Percentiles rank a stretch among this genome's conserved stretches.
Evolutionary conservation across 257 asterid species (phyloP).

Genomic region (Paraleonurus japonicus): DNA sequence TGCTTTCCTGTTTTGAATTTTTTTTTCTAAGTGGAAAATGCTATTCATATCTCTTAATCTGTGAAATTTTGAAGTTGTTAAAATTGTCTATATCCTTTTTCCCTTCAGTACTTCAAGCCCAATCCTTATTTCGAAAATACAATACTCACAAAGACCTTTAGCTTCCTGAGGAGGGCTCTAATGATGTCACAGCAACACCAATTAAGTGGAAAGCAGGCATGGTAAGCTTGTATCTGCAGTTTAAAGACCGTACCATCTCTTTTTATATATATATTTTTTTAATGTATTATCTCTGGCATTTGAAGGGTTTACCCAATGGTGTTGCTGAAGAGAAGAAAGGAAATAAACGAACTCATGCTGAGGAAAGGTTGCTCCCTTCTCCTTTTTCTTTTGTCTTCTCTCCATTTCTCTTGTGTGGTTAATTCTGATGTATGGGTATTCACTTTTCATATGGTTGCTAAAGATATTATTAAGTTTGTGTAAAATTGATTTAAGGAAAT

Average conservation of each 20-base stretch:
- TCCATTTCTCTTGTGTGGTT: neutral
- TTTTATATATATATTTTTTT: constrained; percentile 19
- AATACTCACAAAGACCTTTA: constrained; percentile 75
- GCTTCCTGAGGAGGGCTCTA: constrained; percentile 84
- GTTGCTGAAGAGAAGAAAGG: constrained; percentile 79
- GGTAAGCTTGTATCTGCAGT: constrained; percentile 45
- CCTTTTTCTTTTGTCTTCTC: neutral
- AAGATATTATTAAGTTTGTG: neutral
- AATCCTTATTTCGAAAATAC: constrained; percentile 84
- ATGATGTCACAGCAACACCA: constrained; percentile 71
- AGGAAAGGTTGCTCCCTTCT: constrained; percentile 65
- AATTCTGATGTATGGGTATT: neutral
- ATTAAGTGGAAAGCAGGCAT: constrained; percentile 92
- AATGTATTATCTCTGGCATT: constrained; percentile 25
- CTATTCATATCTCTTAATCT: neutral
- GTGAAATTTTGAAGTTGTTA: constrained; percentile 16
- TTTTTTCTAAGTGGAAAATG: neutral
- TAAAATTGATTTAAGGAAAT: neutral
- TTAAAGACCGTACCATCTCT: neutral
- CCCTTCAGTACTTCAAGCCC: constrained; percentile 63
- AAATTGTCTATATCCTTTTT: constrained; percentile 12
- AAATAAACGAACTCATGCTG: constrained; percentile 66
- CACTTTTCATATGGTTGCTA: neutral
- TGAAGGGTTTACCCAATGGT: constrained; percentile 79
- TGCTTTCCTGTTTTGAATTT: neutral